phyloP scores from a whole-genome alignment of 2,329 filamentous ascomycete species.

The Scleromitrula shiraiana region DNA sequence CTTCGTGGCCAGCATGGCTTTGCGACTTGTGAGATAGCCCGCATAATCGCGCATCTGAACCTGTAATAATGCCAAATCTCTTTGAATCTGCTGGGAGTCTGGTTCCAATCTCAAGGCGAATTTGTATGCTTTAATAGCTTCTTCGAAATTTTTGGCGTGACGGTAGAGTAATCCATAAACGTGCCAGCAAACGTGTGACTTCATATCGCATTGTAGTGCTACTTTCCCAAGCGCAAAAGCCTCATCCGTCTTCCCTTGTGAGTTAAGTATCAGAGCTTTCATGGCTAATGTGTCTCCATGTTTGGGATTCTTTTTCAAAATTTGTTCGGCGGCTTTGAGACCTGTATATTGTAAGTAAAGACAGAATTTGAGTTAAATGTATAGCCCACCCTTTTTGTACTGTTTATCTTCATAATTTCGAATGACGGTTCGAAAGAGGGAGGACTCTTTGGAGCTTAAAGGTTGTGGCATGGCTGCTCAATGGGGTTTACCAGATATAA shows the following conservation, averaged over 20 bases:
- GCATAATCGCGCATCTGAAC: slow-evolving; percentile 94
- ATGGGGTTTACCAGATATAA: slow-evolving; percentile 3
- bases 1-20: slow-evolving; percentile 76
- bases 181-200: slow-evolving; percentile 99
- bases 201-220: slow-evolving; percentile 93
- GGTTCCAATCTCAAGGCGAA: slow-evolving; percentile 89
- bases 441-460: slow-evolving; percentile 78
- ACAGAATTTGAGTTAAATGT: slow-evolving; percentile 7
- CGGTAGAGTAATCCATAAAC: slow-evolving; percentile 94
- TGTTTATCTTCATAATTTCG: slow-evolving; percentile 97
- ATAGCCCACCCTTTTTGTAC: slow-evolving; percentile 68
- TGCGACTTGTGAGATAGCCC: slow-evolving; percentile 85
- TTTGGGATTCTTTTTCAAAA: slow-evolving; percentile 86
- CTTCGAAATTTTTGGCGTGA: slow-evolving; percentile 93
- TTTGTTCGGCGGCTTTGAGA: slow-evolving; percentile 91
- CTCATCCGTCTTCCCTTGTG: slow-evolving; percentile 84
- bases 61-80: slow-evolving; percentile 87
- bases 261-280: slow-evolving; percentile 96
- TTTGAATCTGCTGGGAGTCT: slow-evolving; percentile 88
- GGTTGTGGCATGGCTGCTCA: slow-evolving; percentile 56
- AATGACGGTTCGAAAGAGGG: slow-evolving; percentile 90
- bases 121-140: slow-evolving; percentile 98
- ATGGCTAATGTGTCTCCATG: slow-evolving; percentile 98
- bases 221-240: slow-evolving; percentile 90
- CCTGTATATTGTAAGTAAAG: slow-evolving; percentile 38